These are phyloP conservation scores for Aureobasidium zeae DNA, from an alignment of 2,329 filamentous ascomycete species.

Conservation along the genomic window DNA sequence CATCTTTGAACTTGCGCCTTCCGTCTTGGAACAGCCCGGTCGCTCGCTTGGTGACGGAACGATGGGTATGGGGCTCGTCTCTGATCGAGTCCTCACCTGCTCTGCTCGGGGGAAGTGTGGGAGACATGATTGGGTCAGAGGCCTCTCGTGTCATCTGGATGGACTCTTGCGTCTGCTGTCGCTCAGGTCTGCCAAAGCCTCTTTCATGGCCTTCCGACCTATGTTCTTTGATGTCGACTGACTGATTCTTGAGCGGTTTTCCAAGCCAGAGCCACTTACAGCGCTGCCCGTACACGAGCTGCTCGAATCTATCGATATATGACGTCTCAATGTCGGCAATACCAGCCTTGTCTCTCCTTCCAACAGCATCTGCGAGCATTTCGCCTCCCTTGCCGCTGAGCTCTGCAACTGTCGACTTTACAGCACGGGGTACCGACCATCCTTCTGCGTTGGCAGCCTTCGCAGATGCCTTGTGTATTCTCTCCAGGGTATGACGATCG, in stretches of 20 bases:
- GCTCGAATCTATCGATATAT: constrained; percentile 75
- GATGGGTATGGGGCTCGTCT: background rate
- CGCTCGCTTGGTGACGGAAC: constrained; percentile 62
- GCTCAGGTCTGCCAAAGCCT: constrained; percentile 37
- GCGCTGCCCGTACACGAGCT: constrained; percentile 68
- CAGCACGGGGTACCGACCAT: constrained; percentile 85
- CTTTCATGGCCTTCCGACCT: constrained; percentile 47
- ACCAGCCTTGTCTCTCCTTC: constrained; percentile 70
- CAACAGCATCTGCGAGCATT: constrained; percentile 91
- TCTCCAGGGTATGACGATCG: constrained; percentile 73
- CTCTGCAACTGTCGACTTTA: constrained; percentile 91
- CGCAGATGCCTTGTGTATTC: constrained; percentile 71
- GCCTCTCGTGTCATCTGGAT: background rate
- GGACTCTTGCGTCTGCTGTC: constrained; percentile 34
- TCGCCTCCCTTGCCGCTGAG: constrained; percentile 89
- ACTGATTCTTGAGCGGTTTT: constrained; percentile 60
- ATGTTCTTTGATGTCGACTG: constrained; percentile 33
- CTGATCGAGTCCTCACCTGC: constrained; percentile 3
- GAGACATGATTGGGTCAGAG: constrained; percentile 3
- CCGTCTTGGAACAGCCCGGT: constrained; percentile 72
- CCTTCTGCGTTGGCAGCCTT: constrained; percentile 84
- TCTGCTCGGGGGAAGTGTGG: constrained; percentile 4
- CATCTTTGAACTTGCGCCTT: constrained; percentile 75
- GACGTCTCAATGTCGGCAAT: constrained; percentile 89
- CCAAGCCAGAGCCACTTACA: constrained; percentile 94